phyloP scores from a whole-genome alignment of 176 grass and related monocot species.

The Pontederia crassipes region DNA sequence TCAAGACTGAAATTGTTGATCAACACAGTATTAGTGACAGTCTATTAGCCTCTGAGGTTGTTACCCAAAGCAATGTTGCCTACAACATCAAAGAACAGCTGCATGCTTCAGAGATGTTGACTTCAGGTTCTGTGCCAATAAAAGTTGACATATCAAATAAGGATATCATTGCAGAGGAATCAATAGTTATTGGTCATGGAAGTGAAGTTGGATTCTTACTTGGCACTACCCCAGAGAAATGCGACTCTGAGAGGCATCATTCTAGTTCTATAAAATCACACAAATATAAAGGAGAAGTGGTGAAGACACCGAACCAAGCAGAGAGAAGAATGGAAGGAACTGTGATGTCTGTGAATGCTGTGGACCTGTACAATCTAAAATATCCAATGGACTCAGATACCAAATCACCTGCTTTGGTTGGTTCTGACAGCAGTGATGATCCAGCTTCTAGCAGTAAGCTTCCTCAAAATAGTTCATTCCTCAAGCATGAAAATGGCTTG shows the following conservation, averaged over 20 bases:
- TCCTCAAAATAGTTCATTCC: slow-evolving; percentile 31
- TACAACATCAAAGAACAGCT: slow-evolving; percentile 17
- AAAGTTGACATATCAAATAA: slow-evolving; percentile 35
- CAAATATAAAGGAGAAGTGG: slow-evolving; percentile 32
- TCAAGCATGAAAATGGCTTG: slow-evolving; percentile 27
- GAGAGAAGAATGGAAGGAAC: slow-evolving; percentile 23
- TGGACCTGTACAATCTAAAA: slow-evolving; percentile 40
- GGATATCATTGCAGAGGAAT: slow-evolving; percentile 16
- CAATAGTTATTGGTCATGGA: slow-evolving; percentile 30
- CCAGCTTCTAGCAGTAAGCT: slow-evolving; percentile 35
- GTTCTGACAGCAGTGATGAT: slow-evolving; percentile 84
- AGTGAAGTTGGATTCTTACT: slow-evolving; percentile 30
- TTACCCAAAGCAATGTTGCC: slow-evolving; percentile 11
- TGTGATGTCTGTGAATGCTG: slow-evolving; percentile 3
- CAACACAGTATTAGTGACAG: slow-evolving; percentile 79
- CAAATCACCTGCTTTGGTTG: slow-evolving; percentile 66
- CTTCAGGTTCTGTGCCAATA: slow-evolving; percentile 20
- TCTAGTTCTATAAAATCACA: slow-evolving; percentile 45
- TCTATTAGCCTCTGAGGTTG: slow-evolving; percentile 25
- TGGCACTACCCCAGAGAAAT: slow-evolving; percentile 5
- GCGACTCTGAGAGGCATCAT: slow-evolving; percentile 20
- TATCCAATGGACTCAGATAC: slow-evolving; percentile 50
- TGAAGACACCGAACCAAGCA: slow-evolving; percentile 16
- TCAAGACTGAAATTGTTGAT: slow-evolving; percentile 57
- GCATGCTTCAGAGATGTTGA: slow-evolving; percentile 18